Base-by-base conservation (phyloP, 2,329 filamentous ascomycete species). In the Fusarium temperatum region DNA sequence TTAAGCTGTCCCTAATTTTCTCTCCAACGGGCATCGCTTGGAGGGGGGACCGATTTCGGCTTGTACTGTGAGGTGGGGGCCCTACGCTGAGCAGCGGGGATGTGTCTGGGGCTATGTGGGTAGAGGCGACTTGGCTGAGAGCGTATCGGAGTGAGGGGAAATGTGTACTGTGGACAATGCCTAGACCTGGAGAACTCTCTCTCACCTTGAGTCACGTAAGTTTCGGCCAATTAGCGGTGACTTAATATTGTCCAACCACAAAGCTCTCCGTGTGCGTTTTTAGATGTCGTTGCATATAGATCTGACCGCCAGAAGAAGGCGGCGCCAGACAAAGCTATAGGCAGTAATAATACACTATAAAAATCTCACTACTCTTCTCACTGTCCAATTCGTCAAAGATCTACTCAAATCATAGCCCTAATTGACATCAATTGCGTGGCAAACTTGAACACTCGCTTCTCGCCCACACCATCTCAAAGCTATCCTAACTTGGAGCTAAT, bases 11-110 rank as follows among this genome's bases (percentile, higher is more conserved):
- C 66, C 74, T 75, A 74, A 77, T 67, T 75, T 77, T 77, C 76
- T 61, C 54, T 58, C 68, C 26, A 54, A 61, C 56, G 64, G 22
- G 62, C 55, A 32, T 64, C 60, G 53, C 54, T 64, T 58, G 58
- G 74, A 61, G 63, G 61, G 61, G 38, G 41, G 39, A 77, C 76
- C 76, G 76, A 78, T 77, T 59, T 78, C 76, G 76, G 76, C 76
- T 74, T 73, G 73, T 61, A 62, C 68, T 61, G 69, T 65, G 51
- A 56, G 64, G 72, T 76, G 75, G 73, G 70, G 65, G 30, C 38
- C 44, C 24, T 58, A 72, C 55, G 60, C 60, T 68, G 65, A 75
- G 58, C 59, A 63, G 71, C 68, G 72, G 72, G 72, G 72, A 68
- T 50, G 30, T 58, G 66, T 72, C 75, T 72, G 63, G 68, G 72